phyloP scores from a whole-genome alignment of 1,139 yeast genomes.

The Candida sojae region DNA sequence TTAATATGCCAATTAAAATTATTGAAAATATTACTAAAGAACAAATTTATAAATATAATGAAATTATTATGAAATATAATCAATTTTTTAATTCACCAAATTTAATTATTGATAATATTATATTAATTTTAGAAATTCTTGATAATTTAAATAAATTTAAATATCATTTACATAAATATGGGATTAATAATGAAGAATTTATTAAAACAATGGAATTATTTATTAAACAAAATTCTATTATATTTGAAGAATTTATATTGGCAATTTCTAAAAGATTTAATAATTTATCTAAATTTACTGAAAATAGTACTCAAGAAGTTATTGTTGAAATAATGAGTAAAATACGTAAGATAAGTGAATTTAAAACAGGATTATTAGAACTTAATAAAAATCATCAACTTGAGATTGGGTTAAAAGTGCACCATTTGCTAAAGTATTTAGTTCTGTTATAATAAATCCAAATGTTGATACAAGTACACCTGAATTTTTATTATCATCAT shows the following conservation, averaged over 20 bases:
- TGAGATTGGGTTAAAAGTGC: slow-evolving; percentile 67
- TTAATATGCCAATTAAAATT: slow-evolving; percentile 17
- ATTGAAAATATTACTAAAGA: slow-evolving; percentile 25
- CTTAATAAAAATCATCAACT: slow-evolving; percentile 54
- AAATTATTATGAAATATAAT: slow-evolving; percentile 5
- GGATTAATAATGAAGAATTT: slow-evolving; percentile 16
- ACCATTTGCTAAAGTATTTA: slow-evolving; percentile 51
- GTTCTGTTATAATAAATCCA: slow-evolving; percentile 43
- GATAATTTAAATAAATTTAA: slow-evolving; percentile 30
- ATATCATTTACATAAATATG: slow-evolving; percentile 14
- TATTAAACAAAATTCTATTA: slow-evolving; percentile 24
- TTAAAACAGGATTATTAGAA: slow-evolving; percentile 51
- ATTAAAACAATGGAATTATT: slow-evolving; percentile 19
- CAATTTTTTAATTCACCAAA: slow-evolving; percentile 14
- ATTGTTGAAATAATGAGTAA: slow-evolving; percentile 67
- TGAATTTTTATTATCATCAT: slow-evolving; percentile 58
- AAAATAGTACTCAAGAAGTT: slow-evolving; percentile 67
- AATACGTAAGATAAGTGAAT: slow-evolving; percentile 65
- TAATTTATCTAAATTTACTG: slow-evolving; percentile 39
- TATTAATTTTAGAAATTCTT: slow-evolving; percentile 48
- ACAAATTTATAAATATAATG: slow-evolving; percentile 23
- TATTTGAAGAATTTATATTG: slow-evolving; percentile 59
- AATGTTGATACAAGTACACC: slow-evolving; percentile 40
- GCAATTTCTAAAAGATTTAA: slow-evolving; percentile 55
- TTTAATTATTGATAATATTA: slow-evolving; percentile 25